Evolutionary conservation across 2,329 filamentous ascomycete genomes (phyloP), one percentile per base, ranked within the genome.

Genomic region (Fusarium musae): DNA sequence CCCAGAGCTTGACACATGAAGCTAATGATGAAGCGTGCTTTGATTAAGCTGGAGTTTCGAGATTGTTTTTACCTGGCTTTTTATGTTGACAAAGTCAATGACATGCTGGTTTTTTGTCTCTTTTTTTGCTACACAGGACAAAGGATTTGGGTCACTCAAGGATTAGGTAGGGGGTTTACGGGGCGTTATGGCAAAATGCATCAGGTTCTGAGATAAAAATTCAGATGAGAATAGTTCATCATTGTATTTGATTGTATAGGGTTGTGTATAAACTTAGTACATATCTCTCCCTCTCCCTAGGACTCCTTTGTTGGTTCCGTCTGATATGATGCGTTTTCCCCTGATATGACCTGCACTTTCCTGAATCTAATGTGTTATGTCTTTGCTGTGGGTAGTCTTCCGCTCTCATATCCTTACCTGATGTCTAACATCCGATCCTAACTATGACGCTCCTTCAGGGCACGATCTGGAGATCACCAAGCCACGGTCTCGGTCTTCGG

Each of bases 31-130:
- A 76, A 59, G 52, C 28, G 68, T 66, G 68, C 58, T 70, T 77
- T 75, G 70, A 63, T 73, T 70, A 60, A 75, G 70, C 63, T 75
- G 78, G 78, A 72, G 76, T 79, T 77, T 73, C 70, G 70, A 78
- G 72, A 77, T 75, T 76, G 66, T 73, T 75, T 78, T 77, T 77
- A 67, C 30, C 67, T 74, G 59, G 62, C 74, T 73, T 58, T 67
- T 59, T 62, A 59, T 54, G 49, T 40, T 37, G 49, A 46, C 46
- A 65, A 59, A 54, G 68, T 72, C 66, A 60, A 72, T 66, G 53
- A 66, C 47, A 63, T 69, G 53, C 52, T 54, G 49, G 9, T 30
- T 30, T 13, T 61, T 23, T 23, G 23, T 23, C 23, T 23, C 23
- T 23, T 23, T 73, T 59, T 50, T 54, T n/a, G 28, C 42, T 47